Conservation (phyloP, 176 grass and related monocot species). For the Oryza coarctata region DNA sequence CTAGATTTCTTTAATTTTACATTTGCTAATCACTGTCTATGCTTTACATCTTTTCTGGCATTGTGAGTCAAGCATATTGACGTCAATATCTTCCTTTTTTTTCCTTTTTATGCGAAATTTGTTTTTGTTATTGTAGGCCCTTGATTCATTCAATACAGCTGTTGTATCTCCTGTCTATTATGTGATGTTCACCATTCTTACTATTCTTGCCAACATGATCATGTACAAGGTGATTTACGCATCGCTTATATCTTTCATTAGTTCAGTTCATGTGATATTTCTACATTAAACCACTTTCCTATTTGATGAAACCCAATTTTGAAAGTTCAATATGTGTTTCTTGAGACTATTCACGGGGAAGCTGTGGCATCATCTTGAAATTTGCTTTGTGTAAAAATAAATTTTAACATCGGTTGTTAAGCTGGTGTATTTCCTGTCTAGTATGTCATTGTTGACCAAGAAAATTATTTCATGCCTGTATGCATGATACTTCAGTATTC, state of each 20-base stretch:
- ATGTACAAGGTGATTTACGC: conserved; percentile 80
- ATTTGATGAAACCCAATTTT: not conserved
- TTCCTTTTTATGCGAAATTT: not conserved
- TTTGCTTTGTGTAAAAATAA: not conserved
- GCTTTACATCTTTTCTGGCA: not conserved
- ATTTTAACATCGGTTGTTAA: not conserved
- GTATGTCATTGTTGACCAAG: not conserved
- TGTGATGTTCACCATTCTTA: conserved; percentile 98
- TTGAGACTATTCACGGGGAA: not conserved
- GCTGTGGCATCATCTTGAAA: not conserved
- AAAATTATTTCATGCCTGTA: not conserved
- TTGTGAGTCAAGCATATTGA: not conserved
- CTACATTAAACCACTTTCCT: not conserved
- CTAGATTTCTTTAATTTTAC: not conserved
- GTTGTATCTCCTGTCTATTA: conserved; percentile 90
- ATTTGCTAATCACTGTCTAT: not conserved
- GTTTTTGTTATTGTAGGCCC: conserved; percentile 51
- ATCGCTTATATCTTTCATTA: not conserved
- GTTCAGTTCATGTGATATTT: not conserved
- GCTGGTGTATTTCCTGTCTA: not conserved
- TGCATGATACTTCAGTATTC: not conserved
- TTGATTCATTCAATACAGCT: conserved; percentile 89
- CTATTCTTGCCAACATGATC: conserved; percentile 94
- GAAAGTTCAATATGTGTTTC: not conserved
- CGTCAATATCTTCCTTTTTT: not conserved